Evolutionary conservation across 306 rosid genomes (phyloP).

Genomic region (Biancaea sappan): DNA sequence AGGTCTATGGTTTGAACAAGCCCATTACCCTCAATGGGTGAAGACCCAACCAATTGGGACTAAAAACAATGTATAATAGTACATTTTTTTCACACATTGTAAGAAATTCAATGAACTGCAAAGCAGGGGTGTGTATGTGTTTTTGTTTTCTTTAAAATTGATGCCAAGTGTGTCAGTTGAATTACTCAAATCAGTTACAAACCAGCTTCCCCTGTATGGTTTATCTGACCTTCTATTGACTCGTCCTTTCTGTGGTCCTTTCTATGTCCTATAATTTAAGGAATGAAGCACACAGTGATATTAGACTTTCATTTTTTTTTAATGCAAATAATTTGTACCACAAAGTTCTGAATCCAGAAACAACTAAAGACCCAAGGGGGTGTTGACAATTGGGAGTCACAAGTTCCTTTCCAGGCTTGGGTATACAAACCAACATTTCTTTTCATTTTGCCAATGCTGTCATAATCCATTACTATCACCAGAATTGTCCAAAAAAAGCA

Average conservation of each 20-base stretch:
- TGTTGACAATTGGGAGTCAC: not conserved
- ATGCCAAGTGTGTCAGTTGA: not conserved
- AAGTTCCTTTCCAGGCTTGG: conserved; percentile 7
- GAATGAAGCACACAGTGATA: not conserved
- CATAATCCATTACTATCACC: conserved; percentile 8
- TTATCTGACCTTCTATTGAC: not conserved
- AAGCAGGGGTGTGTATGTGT: no score
- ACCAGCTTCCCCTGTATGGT: conserved; percentile 9
- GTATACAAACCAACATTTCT: not conserved
- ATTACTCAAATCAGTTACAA: not conserved
- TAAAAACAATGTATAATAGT: not conserved
- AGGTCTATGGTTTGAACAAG: not conserved
- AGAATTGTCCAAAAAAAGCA: conserved; percentile 3
- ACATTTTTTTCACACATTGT: not conserved
- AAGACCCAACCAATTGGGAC: not conserved
- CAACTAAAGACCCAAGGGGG: not conserved
- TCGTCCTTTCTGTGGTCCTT: conserved; percentile 22
- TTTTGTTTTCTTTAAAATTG: no score
- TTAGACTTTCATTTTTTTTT: not conserved
- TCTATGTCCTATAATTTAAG: not conserved
- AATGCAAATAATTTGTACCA: not conserved
- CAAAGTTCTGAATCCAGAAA: conserved; percentile 2
- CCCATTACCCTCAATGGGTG: not conserved
- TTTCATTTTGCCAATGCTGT: conserved; percentile 9
- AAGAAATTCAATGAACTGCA: not conserved